Percentiles rank a stretch among this genome's conserved stretches.
Evolutionary conservation across 2,329 filamentous ascomycete genomes (phyloP).

Genomic region (Xylariaceae sp.): DNA sequence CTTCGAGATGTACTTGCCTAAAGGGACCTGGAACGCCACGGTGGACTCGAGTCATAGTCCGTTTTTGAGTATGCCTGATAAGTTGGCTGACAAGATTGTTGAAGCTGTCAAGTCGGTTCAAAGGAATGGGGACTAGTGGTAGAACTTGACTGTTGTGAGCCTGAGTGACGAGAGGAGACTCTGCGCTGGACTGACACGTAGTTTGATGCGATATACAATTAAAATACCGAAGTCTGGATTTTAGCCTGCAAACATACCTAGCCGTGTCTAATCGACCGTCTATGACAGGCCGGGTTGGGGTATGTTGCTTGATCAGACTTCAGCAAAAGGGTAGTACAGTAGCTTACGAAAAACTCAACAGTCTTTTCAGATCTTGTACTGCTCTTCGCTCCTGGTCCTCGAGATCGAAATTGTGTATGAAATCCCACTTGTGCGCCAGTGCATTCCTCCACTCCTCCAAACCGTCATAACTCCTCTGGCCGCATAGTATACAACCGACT

Average conservation of each 20-base stretch:
- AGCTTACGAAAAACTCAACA: too few relatives aligned
- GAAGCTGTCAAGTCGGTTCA: background rate
- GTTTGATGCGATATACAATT: too few relatives aligned
- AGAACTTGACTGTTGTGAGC: too few relatives aligned
- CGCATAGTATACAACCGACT: slow-evolving; percentile 1
- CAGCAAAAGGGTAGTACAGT: too few relatives aligned
- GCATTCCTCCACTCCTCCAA: slow-evolving; percentile 4
- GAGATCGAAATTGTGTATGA: slow-evolving; percentile 3
- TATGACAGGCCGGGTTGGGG: too few relatives aligned
- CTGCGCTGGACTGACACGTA: too few relatives aligned
- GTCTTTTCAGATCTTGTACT: background rate
- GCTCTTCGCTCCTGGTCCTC: slow-evolving; percentile 1
- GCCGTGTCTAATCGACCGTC: too few relatives aligned
- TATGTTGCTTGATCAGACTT: too few relatives aligned
- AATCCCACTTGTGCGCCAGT: slow-evolving; percentile 1
- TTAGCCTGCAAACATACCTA: too few relatives aligned
- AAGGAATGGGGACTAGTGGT: too few relatives aligned
- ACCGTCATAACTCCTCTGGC: slow-evolving; percentile 1
- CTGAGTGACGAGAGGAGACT: too few relatives aligned
- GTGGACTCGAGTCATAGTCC: background rate
- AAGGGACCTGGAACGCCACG: background rate
- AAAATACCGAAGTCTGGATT: too few relatives aligned
- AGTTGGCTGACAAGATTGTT: background rate
- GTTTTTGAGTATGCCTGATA: background rate
- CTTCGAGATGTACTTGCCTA: background rate